These are phyloP conservation scores for Nitzschia putrida DNA, from an alignment of 108 stramenopile species.

Conservation along the genomic window DNA sequence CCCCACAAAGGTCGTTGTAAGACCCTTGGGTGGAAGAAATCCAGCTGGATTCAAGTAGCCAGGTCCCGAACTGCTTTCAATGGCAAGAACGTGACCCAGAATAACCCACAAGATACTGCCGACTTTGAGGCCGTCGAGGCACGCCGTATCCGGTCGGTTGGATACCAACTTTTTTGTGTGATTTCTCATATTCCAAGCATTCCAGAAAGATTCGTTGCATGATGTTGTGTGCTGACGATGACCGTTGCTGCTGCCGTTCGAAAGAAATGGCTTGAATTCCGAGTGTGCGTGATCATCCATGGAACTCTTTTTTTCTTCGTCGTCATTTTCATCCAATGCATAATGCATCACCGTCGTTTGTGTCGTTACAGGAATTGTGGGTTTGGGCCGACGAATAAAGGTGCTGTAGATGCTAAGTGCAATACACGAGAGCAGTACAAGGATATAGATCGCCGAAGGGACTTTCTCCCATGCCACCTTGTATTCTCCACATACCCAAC, in stretches of 20 bases:
- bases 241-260: background rate
- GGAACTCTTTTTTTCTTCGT: conserved; percentile 18
- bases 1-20: conserved; percentile 43
- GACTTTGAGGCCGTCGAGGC: conserved; percentile 52
- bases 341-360: background rate
- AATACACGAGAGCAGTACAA: background rate
- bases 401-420: conserved; percentile 7
- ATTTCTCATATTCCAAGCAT: conserved; percentile 32
- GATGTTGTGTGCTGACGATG: background rate
- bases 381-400: conserved; percentile 5
- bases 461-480: conserved; percentile 31
- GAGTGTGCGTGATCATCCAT: background rate
- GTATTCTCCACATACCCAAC: conserved; percentile 59
- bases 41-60: conserved; percentile 52
- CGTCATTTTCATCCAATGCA: conserved; percentile 2
- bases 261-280: background rate
- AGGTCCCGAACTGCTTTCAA: conserved; percentile 42
- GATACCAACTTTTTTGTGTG: conserved; percentile 9
- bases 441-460: conserved; percentile 20
- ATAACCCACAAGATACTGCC: conserved; percentile 57
- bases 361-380: background rate
- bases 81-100: conserved; percentile 54
- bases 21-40: conserved; percentile 51
- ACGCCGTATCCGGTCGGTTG: conserved; percentile 40
- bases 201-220: conserved; percentile 21